These are phyloP conservation scores for Apophysomyces trapeziformis DNA, from an alignment of 371 early-diverging fungal genomes.

Conservation along the genomic window DNA sequence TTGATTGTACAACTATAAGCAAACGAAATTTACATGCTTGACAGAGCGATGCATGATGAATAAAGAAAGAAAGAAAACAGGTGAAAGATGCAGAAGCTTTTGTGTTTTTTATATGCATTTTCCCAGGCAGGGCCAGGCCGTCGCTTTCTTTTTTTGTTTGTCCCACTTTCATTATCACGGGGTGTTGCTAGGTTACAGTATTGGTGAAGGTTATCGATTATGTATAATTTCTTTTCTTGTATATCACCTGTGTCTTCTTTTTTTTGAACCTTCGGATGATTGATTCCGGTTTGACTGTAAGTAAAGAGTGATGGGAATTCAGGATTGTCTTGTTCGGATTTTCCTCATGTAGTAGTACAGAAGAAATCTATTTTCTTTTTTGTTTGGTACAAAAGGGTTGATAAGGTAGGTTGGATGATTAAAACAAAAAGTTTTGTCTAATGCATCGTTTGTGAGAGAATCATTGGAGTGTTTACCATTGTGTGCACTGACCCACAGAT, in stretches of 20 bases:
- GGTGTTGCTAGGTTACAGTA: not conserved
- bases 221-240: not conserved
- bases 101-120: not conserved
- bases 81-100: not conserved
- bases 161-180: constrained; percentile 3
- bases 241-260: constrained; percentile 1
- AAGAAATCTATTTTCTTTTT: constrained; percentile 5
- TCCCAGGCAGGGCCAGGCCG: constrained; percentile 11
- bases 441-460: not conserved
- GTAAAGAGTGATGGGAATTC: constrained; percentile 2
- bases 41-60: constrained; percentile 6
- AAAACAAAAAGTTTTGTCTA: not conserved
- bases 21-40: constrained; percentile 1
- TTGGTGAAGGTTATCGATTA: constrained; percentile 8
- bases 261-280: not conserved
- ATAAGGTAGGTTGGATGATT: not conserved
- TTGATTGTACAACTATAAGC: not conserved
- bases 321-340: constrained; percentile 4
- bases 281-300: not conserved
- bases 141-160: not conserved
- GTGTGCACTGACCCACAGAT: constrained; percentile 10
- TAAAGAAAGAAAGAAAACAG: not conserved
- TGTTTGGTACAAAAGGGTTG: not conserved
- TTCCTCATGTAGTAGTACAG: constrained; percentile 8
- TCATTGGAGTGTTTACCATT: not conserved